These are phyloP conservation scores for Pulveroboletus sp. DNA, from an alignment of 768 basidiomycete species.

Conservation along the genomic window DNA sequence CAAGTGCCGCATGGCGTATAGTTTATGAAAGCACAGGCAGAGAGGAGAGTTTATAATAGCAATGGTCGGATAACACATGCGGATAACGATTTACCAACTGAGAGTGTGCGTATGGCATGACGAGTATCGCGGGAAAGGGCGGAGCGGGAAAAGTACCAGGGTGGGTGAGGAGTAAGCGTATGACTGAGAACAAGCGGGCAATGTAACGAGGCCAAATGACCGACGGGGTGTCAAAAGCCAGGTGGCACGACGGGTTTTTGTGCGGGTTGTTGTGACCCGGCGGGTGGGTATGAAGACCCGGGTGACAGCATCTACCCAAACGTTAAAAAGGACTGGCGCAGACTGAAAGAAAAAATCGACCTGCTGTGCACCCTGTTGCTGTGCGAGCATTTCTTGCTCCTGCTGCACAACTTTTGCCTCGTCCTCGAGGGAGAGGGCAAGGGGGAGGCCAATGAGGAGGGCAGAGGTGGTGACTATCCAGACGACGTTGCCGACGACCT, in stretches of 20 bases:
- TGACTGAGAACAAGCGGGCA: conserved; percentile 6
- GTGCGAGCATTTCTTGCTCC: conserved; percentile 91
- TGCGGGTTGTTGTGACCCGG: conserved; percentile 36
- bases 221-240: conserved; percentile 58
- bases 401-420: conserved; percentile 93
- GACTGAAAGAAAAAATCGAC: conserved; percentile 39
- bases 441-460: conserved; percentile 87
- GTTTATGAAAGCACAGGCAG: conserved; percentile 18
- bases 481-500: conserved; percentile 80
- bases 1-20: conserved; percentile 24
- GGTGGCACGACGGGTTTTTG: conserved; percentile 73
- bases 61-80: conserved; percentile 27
- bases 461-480: conserved; percentile 96
- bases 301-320: conserved; percentile 72
- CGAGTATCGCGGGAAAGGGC: conserved; percentile 12
- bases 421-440: conserved; percentile 92
- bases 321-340: conserved; percentile 7
- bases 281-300: conserved; percentile 51
- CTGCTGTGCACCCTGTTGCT: conserved; percentile 91
- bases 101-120: conserved; percentile 7
- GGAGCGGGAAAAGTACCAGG: conserved; percentile 14
- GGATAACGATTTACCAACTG: conserved; percentile 8
- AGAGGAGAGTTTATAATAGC: conserved; percentile 28
- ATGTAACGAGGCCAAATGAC: background rate
- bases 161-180: conserved; percentile 12